A percentile compares a stretch with the other conserved stretches of the same genome.
Conservation (phyloP, 257 asterid species). For the Marsdenia floribunda region DNA sequence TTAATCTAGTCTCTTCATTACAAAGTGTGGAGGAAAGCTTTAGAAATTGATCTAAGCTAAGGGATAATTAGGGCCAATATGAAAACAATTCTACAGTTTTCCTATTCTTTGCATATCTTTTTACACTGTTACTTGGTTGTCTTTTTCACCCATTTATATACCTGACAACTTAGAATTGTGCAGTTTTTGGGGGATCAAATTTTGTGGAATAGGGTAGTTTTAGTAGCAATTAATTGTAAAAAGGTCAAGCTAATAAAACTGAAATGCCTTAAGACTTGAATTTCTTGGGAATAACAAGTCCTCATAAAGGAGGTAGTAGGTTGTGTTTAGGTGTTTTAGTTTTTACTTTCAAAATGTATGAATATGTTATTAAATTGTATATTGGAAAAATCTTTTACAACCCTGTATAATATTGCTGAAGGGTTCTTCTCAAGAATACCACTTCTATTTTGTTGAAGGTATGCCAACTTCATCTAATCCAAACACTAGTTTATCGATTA, state of each 20-base stretch:
- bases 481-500: neutral
- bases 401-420: neutral
- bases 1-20: constrained; percentile 5
- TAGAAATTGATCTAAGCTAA: neutral
- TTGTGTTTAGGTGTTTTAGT: neutral
- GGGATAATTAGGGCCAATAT: neutral
- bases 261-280: neutral
- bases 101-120: neutral
- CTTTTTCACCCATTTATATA: neutral
- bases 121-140: neutral
- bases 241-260: neutral
- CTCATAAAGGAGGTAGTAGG: neutral
- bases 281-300: neutral
- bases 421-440: neutral
- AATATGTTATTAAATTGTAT: neutral
- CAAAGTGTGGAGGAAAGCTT: neutral
- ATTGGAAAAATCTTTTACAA: neutral
- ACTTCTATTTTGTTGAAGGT: neutral
- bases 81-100: neutral
- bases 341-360: neutral
- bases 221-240: neutral
- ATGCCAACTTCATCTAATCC: neutral
- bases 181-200: neutral
- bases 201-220: neutral
- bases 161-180: neutral